Evolutionary conservation across 2,329 filamentous ascomycete genomes (phyloP).

Genomic region (Trichoderma oligosporum): DNA sequence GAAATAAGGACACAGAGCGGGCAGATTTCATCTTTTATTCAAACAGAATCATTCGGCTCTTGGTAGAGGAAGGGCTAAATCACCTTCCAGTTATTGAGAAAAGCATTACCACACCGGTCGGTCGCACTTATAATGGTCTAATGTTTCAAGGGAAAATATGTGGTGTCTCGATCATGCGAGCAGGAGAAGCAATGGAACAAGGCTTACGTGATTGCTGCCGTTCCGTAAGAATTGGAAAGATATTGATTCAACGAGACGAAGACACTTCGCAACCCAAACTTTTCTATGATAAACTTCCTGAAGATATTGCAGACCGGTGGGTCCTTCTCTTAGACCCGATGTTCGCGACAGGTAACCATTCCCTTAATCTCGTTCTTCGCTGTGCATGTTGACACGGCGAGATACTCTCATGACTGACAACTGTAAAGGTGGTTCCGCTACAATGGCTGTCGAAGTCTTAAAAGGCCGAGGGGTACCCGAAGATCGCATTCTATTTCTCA

Average conservation of each 20-base stretch:
- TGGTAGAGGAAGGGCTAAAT: slow-evolving; percentile 96
- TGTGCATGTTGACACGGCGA: not conserved
- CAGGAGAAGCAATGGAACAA: slow-evolving; percentile 98
- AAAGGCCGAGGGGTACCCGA: slow-evolving; percentile 88
- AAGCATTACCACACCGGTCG: slow-evolving; percentile 85
- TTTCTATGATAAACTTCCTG: slow-evolving; percentile 96
- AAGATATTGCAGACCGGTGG: slow-evolving; percentile 90
- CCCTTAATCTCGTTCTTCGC: not conserved
- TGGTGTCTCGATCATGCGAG: slow-evolving; percentile 96
- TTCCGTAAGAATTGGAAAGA: slow-evolving; percentile 97
- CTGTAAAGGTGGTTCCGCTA: slow-evolving; percentile 76
- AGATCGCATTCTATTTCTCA: slow-evolving; percentile 92
- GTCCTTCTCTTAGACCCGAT: slow-evolving; percentile 95
- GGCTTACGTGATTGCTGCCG: slow-evolving; percentile 93
- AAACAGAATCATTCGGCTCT: slow-evolving; percentile 91
- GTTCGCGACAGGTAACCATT: slow-evolving; percentile 79
- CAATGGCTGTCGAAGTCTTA: slow-evolving; percentile 93
- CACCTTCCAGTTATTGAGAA: slow-evolving; percentile 90
- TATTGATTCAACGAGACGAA: slow-evolving; percentile 94
- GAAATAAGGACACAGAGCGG: slow-evolving; percentile 81
- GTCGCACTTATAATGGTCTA: slow-evolving; percentile 81
- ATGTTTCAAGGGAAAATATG: slow-evolving; percentile 98
- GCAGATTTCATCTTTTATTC: slow-evolving; percentile 99
- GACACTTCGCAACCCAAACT: slow-evolving; percentile 88
- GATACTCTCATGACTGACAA: slow-evolving; percentile 5